phyloP scores from a whole-genome alignment of 1,139 yeast species.

The Cylindricascospora bacillispora region DNA sequence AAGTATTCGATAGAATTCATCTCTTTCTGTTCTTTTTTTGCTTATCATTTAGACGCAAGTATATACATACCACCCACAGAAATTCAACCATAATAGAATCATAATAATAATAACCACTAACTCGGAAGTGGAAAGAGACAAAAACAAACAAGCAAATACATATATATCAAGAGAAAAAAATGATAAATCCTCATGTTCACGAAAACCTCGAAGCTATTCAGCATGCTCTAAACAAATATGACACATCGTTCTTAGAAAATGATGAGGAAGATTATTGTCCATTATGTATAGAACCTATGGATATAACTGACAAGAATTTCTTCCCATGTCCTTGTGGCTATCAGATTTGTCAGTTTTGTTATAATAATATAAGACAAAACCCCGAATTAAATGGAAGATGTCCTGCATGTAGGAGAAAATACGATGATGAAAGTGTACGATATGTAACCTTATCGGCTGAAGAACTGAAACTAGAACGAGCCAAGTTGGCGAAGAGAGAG shows the following conservation, averaged over 20 bases:
- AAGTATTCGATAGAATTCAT: too few species aligned
- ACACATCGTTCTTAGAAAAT: conserved; percentile 24
- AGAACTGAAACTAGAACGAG: conserved; percentile 68
- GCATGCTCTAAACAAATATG: conserved; percentile 21
- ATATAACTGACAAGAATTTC: conserved; percentile 87
- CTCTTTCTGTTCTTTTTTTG: too few species aligned
- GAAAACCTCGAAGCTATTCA: conserved; percentile 21
- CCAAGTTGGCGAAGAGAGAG: conserved; percentile 69
- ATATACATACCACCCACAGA: too few species aligned
- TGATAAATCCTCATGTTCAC: conserved; percentile 20
- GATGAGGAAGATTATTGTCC: conserved; percentile 43
- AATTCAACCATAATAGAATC: too few species aligned
- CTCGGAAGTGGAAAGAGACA: too few species aligned
- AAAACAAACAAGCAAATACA: too few species aligned
- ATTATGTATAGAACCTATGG: conserved; percentile 94
- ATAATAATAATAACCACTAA: too few species aligned
- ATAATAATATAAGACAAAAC: conserved; percentile 88
- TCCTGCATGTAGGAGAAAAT: conserved; percentile 93
- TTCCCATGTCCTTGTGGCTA: conserved; percentile 99
- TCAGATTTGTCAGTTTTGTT: conserved; percentile 96
- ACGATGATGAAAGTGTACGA: conserved; percentile 87
- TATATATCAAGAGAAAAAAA: conserved; percentile 5
- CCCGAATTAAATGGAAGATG: conserved; percentile 93
- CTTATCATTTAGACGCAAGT: too few species aligned
- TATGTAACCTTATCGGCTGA: conserved; percentile 75